These are phyloP conservation scores for Spathaspora sp. DNA, from an alignment of 1,139 yeast genomes.

Conservation along the genomic window DNA sequence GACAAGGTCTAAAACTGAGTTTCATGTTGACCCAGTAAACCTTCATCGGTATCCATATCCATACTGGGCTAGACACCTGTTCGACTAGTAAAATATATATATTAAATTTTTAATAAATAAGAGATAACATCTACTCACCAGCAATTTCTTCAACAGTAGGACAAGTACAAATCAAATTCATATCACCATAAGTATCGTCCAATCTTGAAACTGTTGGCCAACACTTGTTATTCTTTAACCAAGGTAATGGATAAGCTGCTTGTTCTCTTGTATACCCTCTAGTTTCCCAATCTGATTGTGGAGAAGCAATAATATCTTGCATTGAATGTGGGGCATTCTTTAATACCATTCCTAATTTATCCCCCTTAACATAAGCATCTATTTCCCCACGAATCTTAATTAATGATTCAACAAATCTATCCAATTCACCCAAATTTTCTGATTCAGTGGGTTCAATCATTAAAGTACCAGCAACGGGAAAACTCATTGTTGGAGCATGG, in stretches of 20 bases:
- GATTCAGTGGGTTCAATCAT: constrained; percentile 99
- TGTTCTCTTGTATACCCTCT: constrained; percentile 91
- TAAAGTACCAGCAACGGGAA: constrained; percentile 96
- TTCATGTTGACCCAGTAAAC: background rate
- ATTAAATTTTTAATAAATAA: background rate
- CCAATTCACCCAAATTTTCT: constrained; percentile 83
- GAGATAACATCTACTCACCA: constrained; percentile 17
- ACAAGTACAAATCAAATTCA: constrained; percentile 91
- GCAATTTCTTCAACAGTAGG: constrained; percentile 75
- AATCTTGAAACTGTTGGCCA: constrained; percentile 95
- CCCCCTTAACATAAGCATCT: constrained; percentile 67
- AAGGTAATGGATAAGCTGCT: constrained; percentile 88
- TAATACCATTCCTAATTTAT: constrained; percentile 66
- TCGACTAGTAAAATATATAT: background rate
- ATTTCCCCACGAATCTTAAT: constrained; percentile 83
- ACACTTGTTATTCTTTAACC: constrained; percentile 71
- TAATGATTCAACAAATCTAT: constrained; percentile 86
- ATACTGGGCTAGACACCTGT: no score
- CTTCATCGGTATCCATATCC: no score
- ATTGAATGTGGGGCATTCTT: constrained; percentile 93
- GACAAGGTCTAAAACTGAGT: no score
- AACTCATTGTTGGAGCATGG: constrained; percentile 98
- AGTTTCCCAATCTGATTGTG: constrained; percentile 59
- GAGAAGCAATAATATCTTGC: constrained; percentile 63
- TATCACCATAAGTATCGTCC: constrained; percentile 93